Base-by-base conservation (phyloP, 1,139 yeast genomes). In the Debaryomyces coudertii region DNA sequence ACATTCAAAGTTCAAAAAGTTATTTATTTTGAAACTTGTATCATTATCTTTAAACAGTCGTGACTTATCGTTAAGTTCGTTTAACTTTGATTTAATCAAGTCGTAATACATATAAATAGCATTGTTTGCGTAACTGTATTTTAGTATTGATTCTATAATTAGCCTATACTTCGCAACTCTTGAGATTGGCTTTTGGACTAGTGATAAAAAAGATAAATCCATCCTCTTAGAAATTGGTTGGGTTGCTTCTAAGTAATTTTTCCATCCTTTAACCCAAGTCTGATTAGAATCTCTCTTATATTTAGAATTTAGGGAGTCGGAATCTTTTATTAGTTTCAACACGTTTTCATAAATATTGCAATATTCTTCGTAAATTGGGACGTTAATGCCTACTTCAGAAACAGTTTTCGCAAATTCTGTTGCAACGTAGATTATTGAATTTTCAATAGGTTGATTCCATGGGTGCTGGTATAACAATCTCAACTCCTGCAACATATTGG, bases 161-260 rank as follows among this genome's bases (percentile, higher is more conserved):
- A 83, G 61, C 41, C 72, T 69, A 54, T 82, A 82, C 52, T 80
- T 79, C 4, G 76, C 65, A 12, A 80, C 68, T 48, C 87, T 62
- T 18, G 76, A 65, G 3, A 80, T 68, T 2, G 88, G 87, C 57
- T 73, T 73, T 51, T 80, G 82, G 30, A 80, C 61, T 41, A 82
- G 66, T 0, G 87, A 80, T 11, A 64, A 52, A 38, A 79, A 74
- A 0, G 82, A 75, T 18, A 78, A 60, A 54, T 79, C 84, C 59
- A 68, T 58, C 3, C 60, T 61, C 20, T 56, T 63, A 0, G 58
- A 48, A 0, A 47, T 39, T 2, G 72, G 68, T 48, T 76, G 80
- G 0, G 77, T 66, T 1, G 75, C 69, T 53, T 76, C 79, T 8
- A 77, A 56, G 47, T 74, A 73, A 34, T 55, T 61, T 42, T 68